These are phyloP conservation scores for Zalerion maritima DNA, from an alignment of 495 filamentous ascomycete species.

Conservation along the genomic window DNA sequence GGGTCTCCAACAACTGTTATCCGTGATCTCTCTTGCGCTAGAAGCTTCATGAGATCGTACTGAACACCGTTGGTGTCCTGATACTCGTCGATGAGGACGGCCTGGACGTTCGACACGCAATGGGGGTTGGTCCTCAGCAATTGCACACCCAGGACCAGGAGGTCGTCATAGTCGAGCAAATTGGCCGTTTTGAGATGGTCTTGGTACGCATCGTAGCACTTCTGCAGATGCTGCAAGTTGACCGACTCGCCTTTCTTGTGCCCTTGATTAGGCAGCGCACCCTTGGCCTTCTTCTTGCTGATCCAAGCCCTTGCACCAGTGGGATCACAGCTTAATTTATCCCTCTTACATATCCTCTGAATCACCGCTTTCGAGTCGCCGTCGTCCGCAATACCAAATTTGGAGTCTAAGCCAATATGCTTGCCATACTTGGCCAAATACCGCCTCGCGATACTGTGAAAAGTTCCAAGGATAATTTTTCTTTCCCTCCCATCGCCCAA, in stretches of 20 bases:
- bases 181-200: slow-evolving; percentile 57
- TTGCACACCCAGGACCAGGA: slow-evolving; percentile 71
- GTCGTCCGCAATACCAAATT: slow-evolving; percentile 89
- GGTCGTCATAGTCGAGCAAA: slow-evolving; percentile 89
- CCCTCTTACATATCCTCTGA: slow-evolving; percentile 66
- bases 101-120: slow-evolving; percentile 85
- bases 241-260: slow-evolving; percentile 32
- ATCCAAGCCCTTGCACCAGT: slow-evolving; percentile 57
- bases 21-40: slow-evolving; percentile 53
- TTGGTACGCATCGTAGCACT: slow-evolving; percentile 70
- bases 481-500: slow-evolving; percentile 65
- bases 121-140: slow-evolving; percentile 61
- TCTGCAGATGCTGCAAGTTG: slow-evolving; percentile 59
- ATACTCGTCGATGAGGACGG: slow-evolving; percentile 93
- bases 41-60: slow-evolving; percentile 85
- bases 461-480: slow-evolving; percentile 79
- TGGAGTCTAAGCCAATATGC: slow-evolving; percentile 63
- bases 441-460: slow-evolving; percentile 81
- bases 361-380: slow-evolving; percentile 65
- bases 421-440: slow-evolving; percentile 80
- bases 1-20: slow-evolving; percentile 96
- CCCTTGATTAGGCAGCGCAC: slow-evolving; percentile 20
- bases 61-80: slow-evolving; percentile 95
- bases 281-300: slow-evolving; percentile 72
- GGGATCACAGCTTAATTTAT: slow-evolving; percentile 53